Evolutionary conservation across 176 grass and related monocot genomes (phyloP).

Genomic region (Zoysia japonica): DNA sequence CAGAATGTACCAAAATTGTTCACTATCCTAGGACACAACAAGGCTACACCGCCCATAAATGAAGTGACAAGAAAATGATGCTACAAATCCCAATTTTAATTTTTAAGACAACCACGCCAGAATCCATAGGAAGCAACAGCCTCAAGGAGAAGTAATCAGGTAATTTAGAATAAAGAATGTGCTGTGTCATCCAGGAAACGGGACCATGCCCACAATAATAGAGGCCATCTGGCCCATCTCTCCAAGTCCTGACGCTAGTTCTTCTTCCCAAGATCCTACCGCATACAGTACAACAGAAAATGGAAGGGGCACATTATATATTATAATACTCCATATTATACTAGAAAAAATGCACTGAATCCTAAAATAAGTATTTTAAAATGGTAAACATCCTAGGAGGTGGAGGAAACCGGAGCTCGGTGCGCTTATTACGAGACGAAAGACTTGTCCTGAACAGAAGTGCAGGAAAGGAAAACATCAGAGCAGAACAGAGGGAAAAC

Average conservation of each 20-base stretch:
- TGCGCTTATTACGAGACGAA: not conserved
- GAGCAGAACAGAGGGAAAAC: not conserved
- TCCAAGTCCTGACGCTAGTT: not conserved
- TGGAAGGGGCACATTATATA: not conserved
- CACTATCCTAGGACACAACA: not conserved
- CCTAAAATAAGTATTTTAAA: conserved; percentile 9
- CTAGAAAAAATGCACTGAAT: conserved; percentile 13
- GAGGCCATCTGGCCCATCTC: not conserved
- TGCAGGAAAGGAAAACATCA: not conserved
- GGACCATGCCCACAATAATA: conserved; percentile 1
- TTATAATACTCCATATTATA: not conserved
- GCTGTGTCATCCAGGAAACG: not conserved
- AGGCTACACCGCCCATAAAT: not conserved
- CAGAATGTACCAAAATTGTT: conserved; percentile 5
- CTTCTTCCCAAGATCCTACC: not conserved
- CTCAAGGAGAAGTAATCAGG: conserved; percentile 6
- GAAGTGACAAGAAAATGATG: conserved; percentile 6
- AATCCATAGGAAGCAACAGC: not conserved
- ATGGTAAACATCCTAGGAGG: conserved; percentile 34
- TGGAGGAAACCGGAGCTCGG: not conserved
- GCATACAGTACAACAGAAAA: not conserved
- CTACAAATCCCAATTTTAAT: not conserved
- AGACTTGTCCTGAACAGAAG: not conserved
- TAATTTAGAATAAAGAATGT: not conserved
- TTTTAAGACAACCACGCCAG: not conserved